A percentile compares a stretch with the other conserved stretches of the same genome.
These are phyloP conservation scores for Pseudogymnoascus sp. DNA, from an alignment of 2,329 filamentous ascomycete species.

Conservation along the genomic window DNA sequence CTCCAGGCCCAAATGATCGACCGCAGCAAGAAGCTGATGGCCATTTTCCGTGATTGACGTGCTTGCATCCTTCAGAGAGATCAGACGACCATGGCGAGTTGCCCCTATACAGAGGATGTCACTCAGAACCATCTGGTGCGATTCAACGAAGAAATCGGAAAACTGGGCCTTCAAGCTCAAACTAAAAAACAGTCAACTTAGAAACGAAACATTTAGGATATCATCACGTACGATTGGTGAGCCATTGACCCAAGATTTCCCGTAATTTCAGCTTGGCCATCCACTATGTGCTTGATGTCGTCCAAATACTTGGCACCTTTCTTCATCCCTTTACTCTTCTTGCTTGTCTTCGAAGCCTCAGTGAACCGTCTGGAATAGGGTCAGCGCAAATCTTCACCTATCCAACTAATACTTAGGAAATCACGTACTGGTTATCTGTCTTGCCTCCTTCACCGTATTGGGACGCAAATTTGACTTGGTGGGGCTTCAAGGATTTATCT, in stretches of 20 bases:
- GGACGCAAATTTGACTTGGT: neutral
- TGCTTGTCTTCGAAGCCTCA: neutral
- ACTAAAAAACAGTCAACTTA: neutral
- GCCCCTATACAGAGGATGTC: neutral
- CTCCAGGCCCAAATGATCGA: neutral
- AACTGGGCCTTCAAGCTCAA: neutral
- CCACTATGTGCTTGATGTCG: neutral
- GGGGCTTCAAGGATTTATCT: neutral
- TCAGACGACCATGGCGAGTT: neutral
- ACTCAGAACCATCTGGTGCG: neutral
- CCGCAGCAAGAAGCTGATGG: neutral
- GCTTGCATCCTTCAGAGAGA: slow-evolving; percentile 1
- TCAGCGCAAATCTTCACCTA: neutral
- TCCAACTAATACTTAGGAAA: neutral
- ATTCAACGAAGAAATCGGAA: neutral
- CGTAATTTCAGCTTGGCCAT: neutral
- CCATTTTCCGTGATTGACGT: neutral
- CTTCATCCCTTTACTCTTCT: neutral
- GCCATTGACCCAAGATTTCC: neutral
- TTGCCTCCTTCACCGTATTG: neutral
- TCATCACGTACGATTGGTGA: neutral
- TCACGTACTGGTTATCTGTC: neutral
- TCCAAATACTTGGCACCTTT: neutral
- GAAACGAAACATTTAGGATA: neutral
- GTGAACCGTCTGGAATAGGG: neutral